Percentiles rank a stretch among this genome's conserved stretches.
phyloP scores from a whole-genome alignment of 352 stramenopile genomes.

The Pythium folliculosum region DNA sequence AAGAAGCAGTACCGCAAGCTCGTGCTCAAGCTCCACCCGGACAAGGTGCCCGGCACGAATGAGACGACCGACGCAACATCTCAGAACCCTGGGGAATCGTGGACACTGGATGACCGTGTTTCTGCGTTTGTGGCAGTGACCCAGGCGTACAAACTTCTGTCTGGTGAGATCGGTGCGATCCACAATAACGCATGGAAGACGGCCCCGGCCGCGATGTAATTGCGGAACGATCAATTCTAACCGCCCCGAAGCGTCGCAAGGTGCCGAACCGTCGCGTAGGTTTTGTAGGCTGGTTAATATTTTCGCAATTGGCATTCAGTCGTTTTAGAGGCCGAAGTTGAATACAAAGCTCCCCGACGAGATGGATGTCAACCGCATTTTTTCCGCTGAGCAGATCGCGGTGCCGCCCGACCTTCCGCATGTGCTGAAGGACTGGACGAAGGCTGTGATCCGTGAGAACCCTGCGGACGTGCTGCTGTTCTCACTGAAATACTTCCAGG shows the following conservation, averaged over 20 bases:
- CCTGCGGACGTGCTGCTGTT: constrained; percentile 80
- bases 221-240: background rate
- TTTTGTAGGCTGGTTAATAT: background rate
- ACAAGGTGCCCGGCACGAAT: constrained; percentile 50
- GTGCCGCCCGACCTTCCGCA: constrained; percentile 85
- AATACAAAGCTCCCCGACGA: no score
- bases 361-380: constrained; percentile 94
- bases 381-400: constrained; percentile 91
- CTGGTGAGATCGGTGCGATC: constrained; percentile 43
- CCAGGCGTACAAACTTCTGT: constrained; percentile 77
- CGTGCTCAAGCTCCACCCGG: constrained; percentile 81
- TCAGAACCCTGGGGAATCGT: constrained; percentile 15
- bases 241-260: constrained; percentile 8
- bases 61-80: constrained; percentile 2
- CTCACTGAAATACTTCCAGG: constrained; percentile 86
- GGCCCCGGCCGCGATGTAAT: background rate
- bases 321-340: background rate
- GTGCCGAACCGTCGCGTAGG: background rate
- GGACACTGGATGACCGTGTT: constrained; percentile 50
- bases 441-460: constrained; percentile 83
- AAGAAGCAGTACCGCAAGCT: constrained; percentile 86
- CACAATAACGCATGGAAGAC: constrained; percentile 40
- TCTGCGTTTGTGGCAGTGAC: constrained; percentile 81
- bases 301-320: background rate
- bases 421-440: constrained; percentile 91